Percentiles rank a stretch among this genome's conserved stretches.
These are phyloP conservation scores for Pyrrhoderma lamaoense DNA, from an alignment of 1,284 basidiomycete species.

Conservation along the genomic window DNA sequence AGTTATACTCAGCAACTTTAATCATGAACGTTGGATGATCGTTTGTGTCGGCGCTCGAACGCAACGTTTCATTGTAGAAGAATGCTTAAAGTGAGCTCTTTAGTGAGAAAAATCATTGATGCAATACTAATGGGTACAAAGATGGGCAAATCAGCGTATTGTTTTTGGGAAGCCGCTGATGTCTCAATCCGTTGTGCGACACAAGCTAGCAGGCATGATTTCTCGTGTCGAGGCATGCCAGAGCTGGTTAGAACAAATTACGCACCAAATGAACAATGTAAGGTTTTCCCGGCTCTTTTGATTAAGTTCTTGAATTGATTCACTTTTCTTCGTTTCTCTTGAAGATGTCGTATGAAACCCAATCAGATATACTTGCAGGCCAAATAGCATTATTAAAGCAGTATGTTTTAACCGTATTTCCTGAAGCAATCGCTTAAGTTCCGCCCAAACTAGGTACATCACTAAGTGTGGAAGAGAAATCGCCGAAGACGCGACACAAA, in stretches of 20 bases:
- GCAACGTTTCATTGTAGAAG: constrained; percentile 68
- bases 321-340: constrained; percentile 2
- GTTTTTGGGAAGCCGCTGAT: constrained; percentile 89
- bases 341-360: constrained; percentile 76
- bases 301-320: constrained; percentile 1
- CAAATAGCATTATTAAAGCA: constrained; percentile 68
- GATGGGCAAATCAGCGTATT: constrained; percentile 77
- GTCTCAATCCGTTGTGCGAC: constrained; percentile 84
- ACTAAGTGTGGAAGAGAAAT: constrained; percentile 63
- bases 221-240: constrained; percentile 83
- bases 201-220: constrained; percentile 86
- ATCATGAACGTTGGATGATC: constrained; percentile 86
- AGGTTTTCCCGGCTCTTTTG: constrained; percentile 21
- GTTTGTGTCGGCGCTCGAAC: constrained; percentile 62
- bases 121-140: too few relatives aligned
- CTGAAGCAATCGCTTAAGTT: too few relatives aligned
- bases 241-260: constrained; percentile 84
- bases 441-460: constrained; percentile 41
- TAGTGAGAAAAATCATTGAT: too few relatives aligned
- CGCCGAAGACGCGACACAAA: constrained; percentile 60
- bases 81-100: constrained; percentile 61
- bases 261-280: constrained; percentile 91
- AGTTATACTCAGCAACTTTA: constrained; percentile 83
- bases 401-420: constrained; percentile 31
- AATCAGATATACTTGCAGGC: constrained; percentile 68